Conservation (phyloP, 2,329 filamentous ascomycete species). For the Colletotrichum truncatum region DNA sequence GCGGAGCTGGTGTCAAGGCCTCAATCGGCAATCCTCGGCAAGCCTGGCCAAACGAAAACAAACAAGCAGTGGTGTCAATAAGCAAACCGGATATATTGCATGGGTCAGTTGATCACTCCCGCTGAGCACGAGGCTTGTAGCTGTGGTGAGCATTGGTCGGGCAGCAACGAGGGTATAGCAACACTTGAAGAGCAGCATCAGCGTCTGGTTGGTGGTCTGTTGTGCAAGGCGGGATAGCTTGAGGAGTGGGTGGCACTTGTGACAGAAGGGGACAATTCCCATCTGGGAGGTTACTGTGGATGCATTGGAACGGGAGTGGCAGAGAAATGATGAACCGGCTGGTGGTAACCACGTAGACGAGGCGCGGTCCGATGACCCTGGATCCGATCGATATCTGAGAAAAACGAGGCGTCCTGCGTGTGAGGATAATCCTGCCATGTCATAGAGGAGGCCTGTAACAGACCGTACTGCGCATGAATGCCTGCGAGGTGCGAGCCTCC, state of each 20-base stretch:
- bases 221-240: not conserved
- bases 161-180: not conserved
- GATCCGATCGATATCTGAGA: constrained; percentile 3
- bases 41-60: not conserved
- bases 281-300: not conserved
- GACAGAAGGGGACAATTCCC: constrained; percentile 6
- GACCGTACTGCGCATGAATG: not conserved
- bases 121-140: not conserved
- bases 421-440: not conserved
- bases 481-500: constrained; percentile 3
- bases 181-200: not conserved
- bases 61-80: not conserved
- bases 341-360: not conserved
- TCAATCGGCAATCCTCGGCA: not conserved
- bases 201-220: not conserved
- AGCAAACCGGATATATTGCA: not conserved
- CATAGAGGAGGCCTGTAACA: not conserved
- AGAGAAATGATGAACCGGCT: constrained; percentile 3
- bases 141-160: not conserved
- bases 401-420: not conserved
- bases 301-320: not conserved
- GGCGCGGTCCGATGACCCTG: constrained; percentile 21
- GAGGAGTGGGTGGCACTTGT: not conserved
- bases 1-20: not conserved
- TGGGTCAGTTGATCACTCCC: not conserved